Conservation (phyloP, 139 green algal species). For the Closterium sp. region DNA sequence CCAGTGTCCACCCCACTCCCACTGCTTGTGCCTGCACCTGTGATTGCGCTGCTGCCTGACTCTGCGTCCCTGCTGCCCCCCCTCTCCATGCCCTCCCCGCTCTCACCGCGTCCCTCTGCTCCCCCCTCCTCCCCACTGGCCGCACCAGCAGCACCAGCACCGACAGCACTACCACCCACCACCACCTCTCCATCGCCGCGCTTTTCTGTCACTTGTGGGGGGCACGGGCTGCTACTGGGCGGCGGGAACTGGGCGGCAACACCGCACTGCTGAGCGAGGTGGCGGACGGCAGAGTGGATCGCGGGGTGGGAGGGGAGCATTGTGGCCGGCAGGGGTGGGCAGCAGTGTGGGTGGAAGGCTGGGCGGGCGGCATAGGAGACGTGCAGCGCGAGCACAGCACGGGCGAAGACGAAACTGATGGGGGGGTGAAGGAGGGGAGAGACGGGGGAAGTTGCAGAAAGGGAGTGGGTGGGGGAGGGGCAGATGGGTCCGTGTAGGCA, state of each 20-base stretch:
- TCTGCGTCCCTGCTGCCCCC: not conserved
- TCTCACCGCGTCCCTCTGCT: not conserved
- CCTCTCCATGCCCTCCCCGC: constrained; percentile 5
- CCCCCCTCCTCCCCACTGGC: too few relatives aligned
- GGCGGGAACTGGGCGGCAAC: constrained; percentile 10
- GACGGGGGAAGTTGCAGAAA: not conserved
- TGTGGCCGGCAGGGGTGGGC: constrained; percentile 27
- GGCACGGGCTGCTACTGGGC: not conserved
- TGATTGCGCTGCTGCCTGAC: not conserved
- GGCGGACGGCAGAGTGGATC: not conserved
- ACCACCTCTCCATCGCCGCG: not conserved
- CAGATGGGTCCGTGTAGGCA: not conserved
- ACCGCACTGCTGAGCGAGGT: constrained; percentile 12
- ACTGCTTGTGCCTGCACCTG: not conserved
- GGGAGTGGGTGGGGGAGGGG: not conserved
- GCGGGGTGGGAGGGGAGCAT: not conserved
- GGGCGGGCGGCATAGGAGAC: not conserved
- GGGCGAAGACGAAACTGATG: constrained; percentile 33
- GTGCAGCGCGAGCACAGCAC: constrained; percentile 22
- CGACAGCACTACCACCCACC: not conserved
- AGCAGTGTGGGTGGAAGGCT: constrained; percentile 25
- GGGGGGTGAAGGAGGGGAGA: not conserved
- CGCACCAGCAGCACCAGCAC: not conserved
- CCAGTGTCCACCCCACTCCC: too few relatives aligned
- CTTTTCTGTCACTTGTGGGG: not conserved